These are phyloP conservation scores for Trichosphaerium sp. DNA, from an alignment of 78 protist genomes.

Conservation along the genomic window DNA sequence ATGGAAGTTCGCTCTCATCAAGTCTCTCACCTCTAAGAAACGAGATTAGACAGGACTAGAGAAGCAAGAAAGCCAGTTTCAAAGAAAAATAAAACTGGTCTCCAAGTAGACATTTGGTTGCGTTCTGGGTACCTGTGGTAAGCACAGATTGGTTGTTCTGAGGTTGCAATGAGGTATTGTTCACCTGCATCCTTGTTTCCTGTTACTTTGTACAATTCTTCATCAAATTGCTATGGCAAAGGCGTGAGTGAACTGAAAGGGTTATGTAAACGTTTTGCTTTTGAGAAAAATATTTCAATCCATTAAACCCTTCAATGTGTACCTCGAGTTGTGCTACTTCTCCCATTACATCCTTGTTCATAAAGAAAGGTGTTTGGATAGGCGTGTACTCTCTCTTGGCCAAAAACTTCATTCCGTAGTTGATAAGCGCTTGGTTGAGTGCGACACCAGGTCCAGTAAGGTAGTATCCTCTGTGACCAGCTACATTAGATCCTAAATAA, in stretches of 20 bases:
- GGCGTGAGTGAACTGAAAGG: too few species aligned
- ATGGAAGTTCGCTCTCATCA: slow-evolving; percentile 51
- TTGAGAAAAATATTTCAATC: too few species aligned
- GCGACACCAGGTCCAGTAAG: slow-evolving; percentile 74
- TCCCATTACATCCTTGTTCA: slow-evolving; percentile 82
- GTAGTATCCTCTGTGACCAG: slow-evolving; percentile 93
- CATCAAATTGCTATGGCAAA: slow-evolving; percentile 98
- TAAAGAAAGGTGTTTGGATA: slow-evolving; percentile 91
- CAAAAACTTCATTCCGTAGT: slow-evolving; percentile 68
- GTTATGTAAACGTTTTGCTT: too few species aligned
- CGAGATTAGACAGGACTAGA: background rate
- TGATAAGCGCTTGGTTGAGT: slow-evolving; percentile 82
- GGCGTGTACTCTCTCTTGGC: slow-evolving; percentile 51
- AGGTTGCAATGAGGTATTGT: slow-evolving; percentile 97
- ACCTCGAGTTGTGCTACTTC: slow-evolving; percentile 94
- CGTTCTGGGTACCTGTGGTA: slow-evolving; percentile 80
- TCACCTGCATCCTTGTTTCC: slow-evolving; percentile 14
- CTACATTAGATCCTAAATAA: slow-evolving; percentile 37
- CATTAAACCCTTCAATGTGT: too few species aligned
- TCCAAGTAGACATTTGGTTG: too few species aligned
- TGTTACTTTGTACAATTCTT: slow-evolving; percentile 93
- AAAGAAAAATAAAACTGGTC: background rate
- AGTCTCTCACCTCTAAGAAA: slow-evolving; percentile 42
- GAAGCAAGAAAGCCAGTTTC: background rate
- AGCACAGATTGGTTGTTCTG: slow-evolving; percentile 98